These are phyloP conservation scores for Komagataella pastoris DNA, from an alignment of 805 yeast species.

Conservation along the genomic window DNA sequence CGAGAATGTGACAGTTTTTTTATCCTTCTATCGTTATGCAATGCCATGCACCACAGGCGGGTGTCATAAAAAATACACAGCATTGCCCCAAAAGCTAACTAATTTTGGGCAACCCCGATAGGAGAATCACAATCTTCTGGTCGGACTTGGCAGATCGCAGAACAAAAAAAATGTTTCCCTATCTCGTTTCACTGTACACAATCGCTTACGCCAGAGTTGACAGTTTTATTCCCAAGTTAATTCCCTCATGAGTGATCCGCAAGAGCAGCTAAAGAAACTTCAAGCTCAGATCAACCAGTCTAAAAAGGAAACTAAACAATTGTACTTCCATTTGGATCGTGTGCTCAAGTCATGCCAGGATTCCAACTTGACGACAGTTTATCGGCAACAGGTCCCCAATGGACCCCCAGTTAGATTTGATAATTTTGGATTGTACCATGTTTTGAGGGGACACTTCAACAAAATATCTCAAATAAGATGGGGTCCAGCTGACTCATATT, in stretches of 20 bases:
- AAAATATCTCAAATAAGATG: slow-evolving; percentile 61
- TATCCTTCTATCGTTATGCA: not conserved
- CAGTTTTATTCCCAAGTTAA: not conserved
- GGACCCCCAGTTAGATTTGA: not conserved
- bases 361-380: not conserved
- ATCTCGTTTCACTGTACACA: not conserved
- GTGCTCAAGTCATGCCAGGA: not conserved
- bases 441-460: slow-evolving; percentile 53
- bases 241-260: not conserved
- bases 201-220: not conserved
- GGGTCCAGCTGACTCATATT: slow-evolving; percentile 51
- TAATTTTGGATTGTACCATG: slow-evolving; percentile 8
- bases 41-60: not conserved
- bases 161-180: not conserved
- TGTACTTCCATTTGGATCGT: not conserved
- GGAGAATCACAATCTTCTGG: not conserved
- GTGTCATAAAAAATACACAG: not conserved
- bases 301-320: not conserved
- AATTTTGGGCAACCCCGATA: not conserved
- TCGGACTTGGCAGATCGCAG: not conserved
- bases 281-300: not conserved
- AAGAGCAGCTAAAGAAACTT: not conserved
- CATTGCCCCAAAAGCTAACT: not conserved
- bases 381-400: not conserved
- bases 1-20: not conserved